Conservation (phyloP, 805 yeast species). For the Lipomyces japonicus region DNA sequence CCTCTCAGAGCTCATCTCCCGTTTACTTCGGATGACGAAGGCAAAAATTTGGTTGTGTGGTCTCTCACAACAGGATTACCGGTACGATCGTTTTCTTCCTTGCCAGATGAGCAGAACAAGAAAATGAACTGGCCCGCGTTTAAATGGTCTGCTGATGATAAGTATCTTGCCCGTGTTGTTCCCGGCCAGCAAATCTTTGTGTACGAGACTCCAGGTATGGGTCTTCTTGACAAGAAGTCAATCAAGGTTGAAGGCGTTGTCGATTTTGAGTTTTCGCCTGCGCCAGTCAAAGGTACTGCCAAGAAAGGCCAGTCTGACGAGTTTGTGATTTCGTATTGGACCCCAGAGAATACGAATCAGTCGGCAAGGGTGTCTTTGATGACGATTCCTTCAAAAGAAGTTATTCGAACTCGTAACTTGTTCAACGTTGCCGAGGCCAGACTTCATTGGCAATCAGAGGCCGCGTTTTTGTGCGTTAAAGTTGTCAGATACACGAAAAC, state of each 20-base stretch:
- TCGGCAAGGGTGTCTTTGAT: constrained; percentile 91
- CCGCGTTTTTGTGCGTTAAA: constrained; percentile 80
- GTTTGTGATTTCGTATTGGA: constrained; percentile 86
- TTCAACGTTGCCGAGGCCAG: constrained; percentile 91
- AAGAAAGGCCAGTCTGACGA: constrained; percentile 48
- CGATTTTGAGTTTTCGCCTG: constrained; percentile 95
- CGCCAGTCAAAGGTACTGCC: constrained; percentile 65
- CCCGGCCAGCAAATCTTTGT: constrained; percentile 84
- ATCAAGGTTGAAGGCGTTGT: constrained; percentile 77
- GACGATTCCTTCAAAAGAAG: constrained; percentile 77
- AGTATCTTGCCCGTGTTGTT: constrained; percentile 90
- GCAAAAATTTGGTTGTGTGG: constrained; percentile 94
- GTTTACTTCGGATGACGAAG: constrained; percentile 81
- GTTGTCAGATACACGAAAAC: constrained; percentile 97
- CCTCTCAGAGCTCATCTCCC: constrained; percentile 70
- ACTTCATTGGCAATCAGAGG: constrained; percentile 90
- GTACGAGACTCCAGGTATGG: constrained; percentile 76
- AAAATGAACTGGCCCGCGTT: constrained; percentile 90
- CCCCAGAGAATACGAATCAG: constrained; percentile 89
- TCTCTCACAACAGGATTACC: constrained; percentile 78
- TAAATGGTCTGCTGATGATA: constrained; percentile 92
- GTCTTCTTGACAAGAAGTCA: constrained; percentile 79
- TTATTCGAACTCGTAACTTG: constrained; percentile 84
- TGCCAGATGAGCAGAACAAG: constrained; percentile 54
- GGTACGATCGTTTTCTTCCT: constrained; percentile 84